phyloP scores from a whole-genome alignment of 2,329 filamentous ascomycete species.

The Beauveria rudraprayagi region DNA sequence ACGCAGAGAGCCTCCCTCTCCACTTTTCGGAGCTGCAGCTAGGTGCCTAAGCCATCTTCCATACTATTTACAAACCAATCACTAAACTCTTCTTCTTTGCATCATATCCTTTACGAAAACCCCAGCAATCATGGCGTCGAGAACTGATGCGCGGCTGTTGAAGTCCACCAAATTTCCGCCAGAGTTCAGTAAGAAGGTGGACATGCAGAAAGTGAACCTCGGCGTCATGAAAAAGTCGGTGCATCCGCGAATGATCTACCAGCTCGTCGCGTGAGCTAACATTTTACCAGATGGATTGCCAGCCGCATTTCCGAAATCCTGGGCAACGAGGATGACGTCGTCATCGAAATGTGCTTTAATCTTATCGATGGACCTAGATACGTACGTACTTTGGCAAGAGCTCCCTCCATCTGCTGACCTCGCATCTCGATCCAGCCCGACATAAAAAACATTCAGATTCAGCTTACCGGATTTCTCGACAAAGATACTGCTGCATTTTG shows the following conservation, averaged over 20 bases:
- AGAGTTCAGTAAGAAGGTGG: conserved; percentile 91
- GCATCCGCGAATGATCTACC: neutral
- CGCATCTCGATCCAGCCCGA: conserved; percentile 59
- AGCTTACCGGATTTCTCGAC: conserved; percentile 89
- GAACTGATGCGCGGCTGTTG: conserved; percentile 81
- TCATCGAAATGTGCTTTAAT: conserved; percentile 74
- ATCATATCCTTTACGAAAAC: neutral
- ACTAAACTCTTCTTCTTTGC: neutral
- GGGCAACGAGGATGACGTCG: conserved; percentile 89
- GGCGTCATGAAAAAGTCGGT: conserved; percentile 95
- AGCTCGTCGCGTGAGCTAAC: conserved; percentile 12
- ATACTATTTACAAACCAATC: neutral
- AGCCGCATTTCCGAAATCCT: conserved; percentile 79
- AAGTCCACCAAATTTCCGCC: conserved; percentile 88
- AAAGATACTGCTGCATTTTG: conserved; percentile 86
- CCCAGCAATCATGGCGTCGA: conserved; percentile 58
- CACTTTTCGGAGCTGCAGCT: conserved; percentile 4
- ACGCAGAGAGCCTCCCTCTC: neutral
- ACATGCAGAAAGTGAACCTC: conserved; percentile 94
- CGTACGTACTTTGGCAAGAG: conserved; percentile 43
- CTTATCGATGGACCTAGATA: conserved; percentile 65
- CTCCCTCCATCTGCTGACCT: conserved; percentile 20
- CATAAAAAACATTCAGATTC: conserved; percentile 90
- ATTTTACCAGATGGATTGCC: conserved; percentile 74
- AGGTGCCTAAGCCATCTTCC: neutral